These are phyloP conservation scores for Ophiostoma piceae DNA, from an alignment of 2,329 filamentous ascomycete genomes.

Conservation along the genomic window DNA sequence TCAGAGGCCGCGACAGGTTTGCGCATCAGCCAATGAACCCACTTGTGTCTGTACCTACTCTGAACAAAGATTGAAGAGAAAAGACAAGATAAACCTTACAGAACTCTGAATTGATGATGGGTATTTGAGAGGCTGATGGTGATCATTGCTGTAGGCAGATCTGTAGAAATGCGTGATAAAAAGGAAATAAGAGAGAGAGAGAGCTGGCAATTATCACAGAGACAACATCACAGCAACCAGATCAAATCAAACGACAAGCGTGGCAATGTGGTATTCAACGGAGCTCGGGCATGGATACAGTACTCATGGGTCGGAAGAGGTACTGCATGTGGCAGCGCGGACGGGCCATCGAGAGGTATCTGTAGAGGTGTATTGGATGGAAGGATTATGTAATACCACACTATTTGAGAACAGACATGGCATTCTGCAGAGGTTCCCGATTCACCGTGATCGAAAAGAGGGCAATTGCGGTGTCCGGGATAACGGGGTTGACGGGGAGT, in stretches of 20 bases:
- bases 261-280: constrained; percentile 1
- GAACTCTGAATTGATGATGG: too few species aligned
- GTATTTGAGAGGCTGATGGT: too few species aligned
- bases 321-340: background rate
- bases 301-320: constrained; percentile 1
- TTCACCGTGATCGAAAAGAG: constrained; percentile 29
- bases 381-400: background rate
- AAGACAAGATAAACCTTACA: background rate
- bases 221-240: background rate
- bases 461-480: constrained; percentile 14
- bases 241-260: background rate
- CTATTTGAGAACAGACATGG: background rate
- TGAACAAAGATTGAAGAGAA: background rate
- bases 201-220: too few species aligned
- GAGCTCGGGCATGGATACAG: background rate
- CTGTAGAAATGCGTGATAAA: too few species aligned
- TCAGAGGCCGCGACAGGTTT: constrained; percentile 20
- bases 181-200: too few species aligned
- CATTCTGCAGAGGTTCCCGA: background rate
- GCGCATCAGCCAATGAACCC: background rate
- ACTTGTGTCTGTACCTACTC: background rate
- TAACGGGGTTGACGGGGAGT: background rate
- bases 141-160: too few species aligned
- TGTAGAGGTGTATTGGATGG: constrained; percentile 25
- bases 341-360: background rate